Conservation (phyloP, 2,329 filamentous ascomycete genomes). For the Pseudogymnoascus sp. region DNA sequence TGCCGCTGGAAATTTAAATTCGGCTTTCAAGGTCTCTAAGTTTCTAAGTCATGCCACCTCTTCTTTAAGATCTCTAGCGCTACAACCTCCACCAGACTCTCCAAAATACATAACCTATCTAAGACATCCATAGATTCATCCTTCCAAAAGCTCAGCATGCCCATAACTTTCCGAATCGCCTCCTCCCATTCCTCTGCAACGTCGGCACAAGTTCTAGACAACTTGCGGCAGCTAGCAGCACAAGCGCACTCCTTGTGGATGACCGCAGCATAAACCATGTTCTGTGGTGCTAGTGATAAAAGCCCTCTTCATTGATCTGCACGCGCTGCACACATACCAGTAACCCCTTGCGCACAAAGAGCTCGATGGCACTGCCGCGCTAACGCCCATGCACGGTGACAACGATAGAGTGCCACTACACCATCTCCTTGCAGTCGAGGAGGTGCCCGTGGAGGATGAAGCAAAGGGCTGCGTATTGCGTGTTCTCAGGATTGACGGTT, state of each 20-base stretch:
- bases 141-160: slow-evolving; percentile 17
- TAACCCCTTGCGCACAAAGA: slow-evolving; percentile 25
- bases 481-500: slow-evolving; percentile 10
- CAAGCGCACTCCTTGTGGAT: slow-evolving; percentile 32
- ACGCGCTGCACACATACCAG: slow-evolving; percentile 27
- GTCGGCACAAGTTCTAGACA: slow-evolving; percentile 6
- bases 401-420: slow-evolving; percentile 31
- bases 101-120: slow-evolving; percentile 11
- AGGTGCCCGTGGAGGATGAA: slow-evolving; percentile 30
- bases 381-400: slow-evolving; percentile 23
- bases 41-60: not conserved
- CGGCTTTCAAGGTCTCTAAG: too few species aligned
- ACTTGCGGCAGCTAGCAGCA: slow-evolving; percentile 29
- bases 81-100: not conserved
- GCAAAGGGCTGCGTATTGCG: slow-evolving; percentile 25
- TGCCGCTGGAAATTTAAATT: too few species aligned
- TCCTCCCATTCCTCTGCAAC: slow-evolving; percentile 17
- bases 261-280: slow-evolving; percentile 35
- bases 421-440: slow-evolving; percentile 31
- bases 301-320: slow-evolving; percentile 30
- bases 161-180: slow-evolving; percentile 14
- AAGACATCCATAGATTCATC: slow-evolving; percentile 11
- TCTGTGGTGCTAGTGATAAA: slow-evolving; percentile 36
- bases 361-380: slow-evolving; percentile 17
- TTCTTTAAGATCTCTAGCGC: not conserved